Base-by-base conservation (phyloP, 2,329 filamentous ascomycete genomes). In the Colletotrichum sp. region DNA sequence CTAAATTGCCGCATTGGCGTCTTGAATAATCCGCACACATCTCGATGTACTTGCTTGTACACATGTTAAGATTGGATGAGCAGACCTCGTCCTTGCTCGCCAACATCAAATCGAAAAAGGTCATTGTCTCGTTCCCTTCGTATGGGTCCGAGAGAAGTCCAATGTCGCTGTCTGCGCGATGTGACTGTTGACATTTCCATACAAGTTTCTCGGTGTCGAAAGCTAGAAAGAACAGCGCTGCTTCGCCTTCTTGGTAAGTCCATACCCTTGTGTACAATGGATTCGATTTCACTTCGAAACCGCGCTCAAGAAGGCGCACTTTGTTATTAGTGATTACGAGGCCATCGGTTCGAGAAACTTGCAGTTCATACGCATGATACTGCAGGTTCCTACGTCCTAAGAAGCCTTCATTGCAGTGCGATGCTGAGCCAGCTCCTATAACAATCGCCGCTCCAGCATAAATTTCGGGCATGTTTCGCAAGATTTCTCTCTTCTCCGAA, bases 321-420 rank as follows among this genome's bases (percentile, higher is more conserved):
- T 49, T 49, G 39, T 49, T 3, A 12, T 49, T 6, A 0, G 5
- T 49, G 11, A 0, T 49, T 12, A 0, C 44, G 0, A 22, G 44
- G 19, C 19, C 44, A 49, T 22, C 19, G 0, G 0, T 49, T n/a
- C 9, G 44, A 49, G 19, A 49, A 1, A 49, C 44, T 49, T 0
- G 44, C 5, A 22, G 3, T 7, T 49, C 44, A 22, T 49, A 49
- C 44, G 0, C 44, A 22, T 0, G 44, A 22, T 49, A 49, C 0
- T 7, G 44, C n/a, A 49, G 39, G 9, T 49, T 22, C 5, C 39
- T 49, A 49, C 0, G 19, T 49, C 39, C 19, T 3, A 49, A 49
- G 0, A 49, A 49, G 19, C 19, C 39, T 49, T 49, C 39, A 49
- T 49, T 0, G 39, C 39, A 49, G 9, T 49, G 39, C 5, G 19